phyloP scores from a whole-genome alignment of 352 stramenopile species.

The Pythium folliculosum region DNA sequence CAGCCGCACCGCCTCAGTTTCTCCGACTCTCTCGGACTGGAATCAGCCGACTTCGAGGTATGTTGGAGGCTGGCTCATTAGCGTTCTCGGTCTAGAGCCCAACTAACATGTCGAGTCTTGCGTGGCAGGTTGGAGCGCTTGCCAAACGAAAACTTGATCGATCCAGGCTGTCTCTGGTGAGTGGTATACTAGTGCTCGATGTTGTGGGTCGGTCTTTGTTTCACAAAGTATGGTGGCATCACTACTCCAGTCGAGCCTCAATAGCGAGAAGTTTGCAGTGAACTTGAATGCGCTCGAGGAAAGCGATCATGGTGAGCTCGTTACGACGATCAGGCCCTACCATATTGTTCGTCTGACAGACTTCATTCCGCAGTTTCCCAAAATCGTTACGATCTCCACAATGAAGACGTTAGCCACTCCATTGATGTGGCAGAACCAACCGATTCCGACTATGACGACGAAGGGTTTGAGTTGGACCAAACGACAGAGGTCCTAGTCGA shows the following conservation, averaged over 20 bases:
- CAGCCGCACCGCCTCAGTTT: constrained; percentile 39
- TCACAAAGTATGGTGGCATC: background rate
- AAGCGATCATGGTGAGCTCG: constrained; percentile 37
- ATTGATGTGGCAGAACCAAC: constrained; percentile 20
- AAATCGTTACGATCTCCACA: constrained; percentile 41
- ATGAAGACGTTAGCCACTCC: constrained; percentile 26
- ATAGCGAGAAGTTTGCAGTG: constrained; percentile 76
- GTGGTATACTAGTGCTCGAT: background rate
- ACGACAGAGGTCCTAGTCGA: constrained; percentile 28
- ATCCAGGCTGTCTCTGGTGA: constrained; percentile 53
- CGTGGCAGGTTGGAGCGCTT: constrained; percentile 47
- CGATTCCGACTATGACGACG: constrained; percentile 50
- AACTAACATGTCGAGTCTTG: background rate
- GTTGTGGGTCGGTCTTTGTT: background rate
- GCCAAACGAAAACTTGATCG: constrained; percentile 46
- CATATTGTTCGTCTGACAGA: constrained; percentile 6
- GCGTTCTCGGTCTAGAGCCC: background rate
- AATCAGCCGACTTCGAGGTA: constrained; percentile 82
- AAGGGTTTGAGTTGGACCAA: constrained; percentile 69
- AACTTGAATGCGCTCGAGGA: constrained; percentile 60
- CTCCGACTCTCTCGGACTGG: constrained; percentile 75
- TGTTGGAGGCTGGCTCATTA: background rate
- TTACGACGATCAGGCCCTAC: background rate
- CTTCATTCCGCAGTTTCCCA: constrained; percentile 23
- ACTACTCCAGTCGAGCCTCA: constrained; percentile 57